These are phyloP conservation scores for Fusarium beomiforme DNA, from an alignment of 2,329 filamentous ascomycete species.

Conservation along the genomic window DNA sequence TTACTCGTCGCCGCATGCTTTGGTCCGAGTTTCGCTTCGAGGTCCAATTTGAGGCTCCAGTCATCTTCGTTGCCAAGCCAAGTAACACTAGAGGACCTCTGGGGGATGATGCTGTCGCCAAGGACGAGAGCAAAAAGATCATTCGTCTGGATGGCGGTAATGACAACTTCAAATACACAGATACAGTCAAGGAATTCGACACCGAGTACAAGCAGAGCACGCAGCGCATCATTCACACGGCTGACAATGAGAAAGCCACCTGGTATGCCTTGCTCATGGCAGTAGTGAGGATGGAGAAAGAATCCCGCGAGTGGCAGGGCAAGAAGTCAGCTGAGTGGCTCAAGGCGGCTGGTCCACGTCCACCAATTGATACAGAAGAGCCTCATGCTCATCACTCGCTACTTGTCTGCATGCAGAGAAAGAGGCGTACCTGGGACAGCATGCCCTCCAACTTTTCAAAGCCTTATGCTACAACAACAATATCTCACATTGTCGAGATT, in stretches of 20 bases:
- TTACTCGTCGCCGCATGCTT: slow-evolving; percentile 47
- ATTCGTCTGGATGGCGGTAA: slow-evolving; percentile 22
- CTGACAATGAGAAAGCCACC: slow-evolving; percentile 37
- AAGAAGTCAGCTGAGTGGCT: slow-evolving; percentile 25
- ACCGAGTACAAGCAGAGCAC: slow-evolving; percentile 27
- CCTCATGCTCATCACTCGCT: slow-evolving; percentile 23
- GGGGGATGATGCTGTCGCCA: slow-evolving; percentile 18
- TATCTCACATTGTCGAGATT: slow-evolving; percentile 50
- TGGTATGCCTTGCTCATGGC: slow-evolving; percentile 36
- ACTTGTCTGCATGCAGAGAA: slow-evolving; percentile 36
- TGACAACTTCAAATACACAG: slow-evolving; percentile 26
- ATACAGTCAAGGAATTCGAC: slow-evolving; percentile 30
- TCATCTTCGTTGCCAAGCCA: slow-evolving; percentile 54
- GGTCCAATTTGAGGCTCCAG: slow-evolving; percentile 54
- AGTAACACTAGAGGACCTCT: slow-evolving; percentile 47
- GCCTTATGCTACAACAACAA: slow-evolving; percentile 50
- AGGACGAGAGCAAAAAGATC: slow-evolving; percentile 30
- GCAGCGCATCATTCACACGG: slow-evolving; percentile 32
- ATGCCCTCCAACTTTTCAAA: slow-evolving; percentile 37
- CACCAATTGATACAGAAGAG: not conserved
- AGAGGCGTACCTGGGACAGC: slow-evolving; percentile 35
- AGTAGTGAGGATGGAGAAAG: slow-evolving; percentile 32
- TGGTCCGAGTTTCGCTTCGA: slow-evolving; percentile 54
- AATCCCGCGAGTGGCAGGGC: slow-evolving; percentile 35
- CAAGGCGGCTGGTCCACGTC: slow-evolving; percentile 19